Evolutionary conservation across 2,329 filamentous ascomycete species (phyloP).

Genomic region (Domatiomyces globalis): DNA sequence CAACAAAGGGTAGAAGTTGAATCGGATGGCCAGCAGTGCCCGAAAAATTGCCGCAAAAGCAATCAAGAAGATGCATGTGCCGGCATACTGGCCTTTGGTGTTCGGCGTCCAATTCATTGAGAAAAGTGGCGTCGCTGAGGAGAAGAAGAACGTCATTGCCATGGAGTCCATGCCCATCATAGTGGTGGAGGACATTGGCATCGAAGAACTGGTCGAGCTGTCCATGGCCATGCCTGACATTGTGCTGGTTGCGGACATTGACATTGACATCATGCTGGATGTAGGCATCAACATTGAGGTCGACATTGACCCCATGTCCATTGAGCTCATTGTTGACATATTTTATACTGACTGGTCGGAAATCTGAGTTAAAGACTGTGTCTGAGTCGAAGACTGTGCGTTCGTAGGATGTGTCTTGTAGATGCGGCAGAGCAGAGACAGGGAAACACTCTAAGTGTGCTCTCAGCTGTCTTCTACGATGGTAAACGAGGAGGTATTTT

Average conservation of each 20-base stretch:
- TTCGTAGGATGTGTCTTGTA: too few relatives aligned
- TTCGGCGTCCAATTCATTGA: constrained; percentile 59
- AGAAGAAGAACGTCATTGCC: constrained; percentile 54
- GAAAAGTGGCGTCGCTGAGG: constrained; percentile 47
- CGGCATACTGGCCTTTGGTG: constrained; percentile 59
- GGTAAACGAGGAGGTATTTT: too few relatives aligned
- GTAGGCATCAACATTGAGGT: neutral
- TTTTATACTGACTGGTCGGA: too few relatives aligned
- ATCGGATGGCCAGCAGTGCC: constrained; percentile 47
- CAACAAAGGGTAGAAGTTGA: constrained; percentile 2
- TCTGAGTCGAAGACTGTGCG: constrained; percentile 2
- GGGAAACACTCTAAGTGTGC: too few relatives aligned
- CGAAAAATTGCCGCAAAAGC: constrained; percentile 56
- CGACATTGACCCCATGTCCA: too few relatives aligned
- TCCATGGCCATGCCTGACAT: constrained; percentile 5
- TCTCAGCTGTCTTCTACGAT: too few relatives aligned
- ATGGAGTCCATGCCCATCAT: constrained; percentile 24
- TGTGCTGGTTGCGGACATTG: constrained; percentile 1
- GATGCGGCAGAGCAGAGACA: too few relatives aligned
- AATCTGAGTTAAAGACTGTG: too few relatives aligned
- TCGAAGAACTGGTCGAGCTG: constrained; percentile 3
- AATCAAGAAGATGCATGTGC: constrained; percentile 81
- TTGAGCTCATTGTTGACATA: too few relatives aligned
- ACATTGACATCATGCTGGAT: neutral
- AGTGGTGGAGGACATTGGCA: constrained; percentile 3